Percentiles rank a stretch among this genome's conserved stretches.
phyloP scores from a whole-genome alignment of 768 basidiomycete genomes.

The Boletus coccyginus region DNA sequence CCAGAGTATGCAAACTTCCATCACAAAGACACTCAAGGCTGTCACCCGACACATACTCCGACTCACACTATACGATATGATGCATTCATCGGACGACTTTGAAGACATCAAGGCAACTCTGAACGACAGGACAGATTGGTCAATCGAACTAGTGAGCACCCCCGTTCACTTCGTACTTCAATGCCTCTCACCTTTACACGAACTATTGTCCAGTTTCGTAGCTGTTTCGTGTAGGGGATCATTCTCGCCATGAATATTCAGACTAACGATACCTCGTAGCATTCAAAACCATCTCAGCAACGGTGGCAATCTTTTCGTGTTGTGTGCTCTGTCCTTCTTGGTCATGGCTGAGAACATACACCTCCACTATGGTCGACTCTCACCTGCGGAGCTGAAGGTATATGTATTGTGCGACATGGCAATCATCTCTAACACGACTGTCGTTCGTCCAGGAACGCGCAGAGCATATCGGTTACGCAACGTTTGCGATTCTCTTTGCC shows the following conservation, averaged over 20 bases:
- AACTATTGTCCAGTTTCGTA: conserved; percentile 1
- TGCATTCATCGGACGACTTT: conserved; percentile 14
- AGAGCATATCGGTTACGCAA: conserved; percentile 2
- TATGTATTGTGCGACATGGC: background rate
- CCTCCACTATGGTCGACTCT: conserved; percentile 16
- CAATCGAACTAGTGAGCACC: conserved; percentile 18
- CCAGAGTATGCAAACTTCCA: conserved; percentile 1
- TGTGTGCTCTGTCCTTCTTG: conserved; percentile 9
- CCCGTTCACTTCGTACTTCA: too few species aligned
- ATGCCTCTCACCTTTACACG: background rate
- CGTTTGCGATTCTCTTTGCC: conserved; percentile 6
- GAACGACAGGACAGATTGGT: conserved; percentile 11
- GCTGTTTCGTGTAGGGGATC: conserved; percentile 4
- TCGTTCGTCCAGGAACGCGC: background rate
- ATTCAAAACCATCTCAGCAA: conserved; percentile 12
- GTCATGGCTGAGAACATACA: conserved; percentile 17
- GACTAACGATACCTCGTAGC: conserved; percentile 4
- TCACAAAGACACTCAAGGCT: background rate
- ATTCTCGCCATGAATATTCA: background rate
- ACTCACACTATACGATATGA: conserved; percentile 12
- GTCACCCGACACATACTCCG: background rate
- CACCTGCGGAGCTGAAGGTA: conserved; percentile 19
- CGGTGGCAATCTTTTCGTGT: conserved; percentile 2
- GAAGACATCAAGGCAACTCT: conserved; percentile 13
- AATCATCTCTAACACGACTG: too few species aligned